Percentiles rank a stretch among this genome's conserved stretches.
phyloP scores from a whole-genome alignment of 176 grass and related monocot species.

The Phoenix roebelenii region DNA sequence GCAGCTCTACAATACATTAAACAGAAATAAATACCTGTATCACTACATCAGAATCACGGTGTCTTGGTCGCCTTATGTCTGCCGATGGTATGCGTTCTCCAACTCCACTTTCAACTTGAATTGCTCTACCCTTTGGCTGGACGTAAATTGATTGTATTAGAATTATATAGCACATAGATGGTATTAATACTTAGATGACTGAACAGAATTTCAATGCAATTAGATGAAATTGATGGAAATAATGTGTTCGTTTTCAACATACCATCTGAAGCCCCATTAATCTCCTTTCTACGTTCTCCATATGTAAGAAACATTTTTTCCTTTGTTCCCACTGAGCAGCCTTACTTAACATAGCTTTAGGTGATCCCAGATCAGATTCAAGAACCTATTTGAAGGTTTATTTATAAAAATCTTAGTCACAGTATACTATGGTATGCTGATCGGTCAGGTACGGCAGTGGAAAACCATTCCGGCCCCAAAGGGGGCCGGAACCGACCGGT shows the following conservation, averaged over 20 bases:
- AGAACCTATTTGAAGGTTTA: constrained; percentile 22
- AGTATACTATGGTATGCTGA: too few species aligned
- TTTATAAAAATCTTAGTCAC: constrained; percentile 10
- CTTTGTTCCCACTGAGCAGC: constrained; percentile 25
- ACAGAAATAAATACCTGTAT: constrained; percentile 54
- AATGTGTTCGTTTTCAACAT: constrained; percentile 5
- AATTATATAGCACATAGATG: too few species aligned
- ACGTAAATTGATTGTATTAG: constrained; percentile 5
- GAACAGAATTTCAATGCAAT: too few species aligned
- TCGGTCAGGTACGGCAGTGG: too few species aligned
- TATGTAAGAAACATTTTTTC: constrained; percentile 6
- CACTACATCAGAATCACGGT: constrained; percentile 75
- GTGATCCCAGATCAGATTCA: constrained; percentile 17
- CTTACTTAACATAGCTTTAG: constrained; percentile 22
- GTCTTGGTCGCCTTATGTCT: constrained; percentile 50
- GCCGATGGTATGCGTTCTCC: constrained; percentile 52
- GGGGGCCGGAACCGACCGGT: too few species aligned
- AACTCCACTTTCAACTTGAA: constrained; percentile 49
- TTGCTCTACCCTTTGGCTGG: constrained; percentile 66
- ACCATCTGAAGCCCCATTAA: constrained; percentile 36
- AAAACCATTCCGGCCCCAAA: too few species aligned
- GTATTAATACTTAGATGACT: too few species aligned
- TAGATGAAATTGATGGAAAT: neutral
- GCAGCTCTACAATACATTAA: constrained; percentile 13
- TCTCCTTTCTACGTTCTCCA: constrained; percentile 6